Conservation (phyloP, 2,329 filamentous ascomycete genomes). For the Rutstroemia sp. region DNA sequence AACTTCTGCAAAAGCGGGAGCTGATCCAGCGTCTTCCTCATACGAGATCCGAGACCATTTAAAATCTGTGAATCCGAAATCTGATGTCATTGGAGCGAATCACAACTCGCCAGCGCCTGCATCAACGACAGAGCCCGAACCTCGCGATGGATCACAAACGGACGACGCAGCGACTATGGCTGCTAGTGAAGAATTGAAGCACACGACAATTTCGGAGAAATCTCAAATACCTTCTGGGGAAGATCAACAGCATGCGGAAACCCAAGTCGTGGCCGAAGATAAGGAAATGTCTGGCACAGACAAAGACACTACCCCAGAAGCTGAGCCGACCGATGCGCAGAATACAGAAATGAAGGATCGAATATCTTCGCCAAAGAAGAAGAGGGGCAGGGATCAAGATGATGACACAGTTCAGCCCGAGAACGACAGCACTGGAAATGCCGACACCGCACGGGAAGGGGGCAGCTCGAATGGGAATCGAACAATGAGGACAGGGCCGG, state of each 20-base stretch:
- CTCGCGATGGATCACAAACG: constrained; percentile 14
- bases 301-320: constrained; percentile 26
- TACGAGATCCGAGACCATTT: constrained; percentile 12
- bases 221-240: constrained; percentile 41
- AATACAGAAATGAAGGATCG: constrained; percentile 40
- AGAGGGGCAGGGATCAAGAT: constrained; percentile 37
- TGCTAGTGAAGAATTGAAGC: constrained; percentile 55
- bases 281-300: constrained; percentile 21
- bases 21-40: constrained; percentile 11
- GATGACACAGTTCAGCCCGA: constrained; percentile 39
- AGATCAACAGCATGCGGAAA: constrained; percentile 31
- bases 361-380: constrained; percentile 57
- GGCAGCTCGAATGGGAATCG: constrained; percentile 29
- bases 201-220: constrained; percentile 54
- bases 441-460: constrained; percentile 36
- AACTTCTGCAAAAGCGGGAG: constrained; percentile 19
- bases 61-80: constrained; percentile 10
- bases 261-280: constrained; percentile 28
- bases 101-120: constrained; percentile 23
- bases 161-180: constrained; percentile 59
- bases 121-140: constrained; percentile 14
- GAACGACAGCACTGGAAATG: constrained; percentile 29
- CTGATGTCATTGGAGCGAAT: constrained; percentile 22
- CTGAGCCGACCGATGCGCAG: constrained; percentile 32
- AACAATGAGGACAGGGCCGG: constrained; percentile 45